Evolutionary conservation across 2,329 filamentous ascomycete genomes (phyloP).

Genomic region (Akanthomyces lecanii): DNA sequence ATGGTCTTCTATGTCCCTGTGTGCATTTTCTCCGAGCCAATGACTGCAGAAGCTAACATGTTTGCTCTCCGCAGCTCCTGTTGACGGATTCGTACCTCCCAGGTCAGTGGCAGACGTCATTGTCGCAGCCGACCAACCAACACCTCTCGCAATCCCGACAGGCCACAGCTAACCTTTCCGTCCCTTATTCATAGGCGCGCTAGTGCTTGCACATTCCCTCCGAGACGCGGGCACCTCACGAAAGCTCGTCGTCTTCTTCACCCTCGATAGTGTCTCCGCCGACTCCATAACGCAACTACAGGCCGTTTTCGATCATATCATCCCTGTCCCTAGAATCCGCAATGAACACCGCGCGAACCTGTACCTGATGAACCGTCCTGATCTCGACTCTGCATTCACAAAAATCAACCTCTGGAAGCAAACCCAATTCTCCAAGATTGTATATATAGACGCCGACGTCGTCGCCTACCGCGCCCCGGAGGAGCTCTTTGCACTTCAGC

Average conservation of each 20-base stretch:
- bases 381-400: slow-evolving; percentile 89
- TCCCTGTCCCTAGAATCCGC: slow-evolving; percentile 75
- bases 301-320: slow-evolving; percentile 82
- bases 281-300: slow-evolving; percentile 75
- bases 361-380: slow-evolving; percentile 83
- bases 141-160: slow-evolving; percentile 21
- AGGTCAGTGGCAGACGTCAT: slow-evolving; percentile 50
- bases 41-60: background rate
- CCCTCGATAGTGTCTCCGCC: slow-evolving; percentile 70
- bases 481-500: slow-evolving; percentile 71
- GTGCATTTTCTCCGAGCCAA: background rate
- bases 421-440: slow-evolving; percentile 83
- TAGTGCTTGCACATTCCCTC: slow-evolving; percentile 90
- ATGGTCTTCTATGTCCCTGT: slow-evolving; percentile 23
- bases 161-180: slow-evolving; percentile 15
- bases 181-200: slow-evolving; percentile 64
- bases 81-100: slow-evolving; percentile 90
- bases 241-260: slow-evolving; percentile 81
- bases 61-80: slow-evolving; percentile 61
- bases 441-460: slow-evolving; percentile 92
- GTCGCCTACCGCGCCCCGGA: slow-evolving; percentile 88
- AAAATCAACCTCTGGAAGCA: slow-evolving; percentile 95
- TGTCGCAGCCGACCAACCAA: slow-evolving; percentile 17
- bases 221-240: slow-evolving; percentile 84
- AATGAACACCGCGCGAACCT: slow-evolving; percentile 79